Percentiles rank a stretch among this genome's conserved stretches.
Evolutionary conservation across 176 grass and related monocot species (phyloP).

Genomic region (Themeda triandra): DNA sequence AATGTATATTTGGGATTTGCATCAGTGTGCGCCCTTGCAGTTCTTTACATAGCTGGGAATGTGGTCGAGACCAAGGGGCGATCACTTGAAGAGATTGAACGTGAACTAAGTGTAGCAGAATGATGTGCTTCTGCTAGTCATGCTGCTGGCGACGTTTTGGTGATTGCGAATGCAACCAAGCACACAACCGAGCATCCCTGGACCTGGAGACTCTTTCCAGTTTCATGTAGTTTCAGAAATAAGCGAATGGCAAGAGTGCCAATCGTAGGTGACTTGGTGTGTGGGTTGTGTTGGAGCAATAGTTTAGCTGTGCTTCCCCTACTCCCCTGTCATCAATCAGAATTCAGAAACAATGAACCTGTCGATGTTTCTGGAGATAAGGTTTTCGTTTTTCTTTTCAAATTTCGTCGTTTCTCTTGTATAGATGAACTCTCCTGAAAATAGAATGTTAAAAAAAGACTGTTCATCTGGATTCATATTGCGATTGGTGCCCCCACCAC

Average conservation of each 20-base stretch:
- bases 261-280: not conserved
- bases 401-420: conserved; percentile 2
- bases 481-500: no score
- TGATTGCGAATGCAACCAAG: not conserved
- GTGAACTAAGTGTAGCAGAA: conserved; percentile 42
- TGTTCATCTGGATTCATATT: no score
- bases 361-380: not conserved
- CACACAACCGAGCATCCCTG: not conserved
- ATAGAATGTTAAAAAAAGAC: not conserved
- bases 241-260: conserved; percentile 6
- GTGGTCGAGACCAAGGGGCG: conserved; percentile 93
- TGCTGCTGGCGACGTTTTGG: not conserved
- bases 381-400: not conserved
- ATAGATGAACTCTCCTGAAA: conserved; percentile 16
- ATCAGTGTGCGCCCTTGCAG: conserved; percentile 68
- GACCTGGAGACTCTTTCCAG: not conserved
- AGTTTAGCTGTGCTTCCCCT: not conserved
- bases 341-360: not conserved
- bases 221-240: conserved; percentile 20
- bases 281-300: not conserved
- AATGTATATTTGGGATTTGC: conserved; percentile 84
- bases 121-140: conserved; percentile 2
- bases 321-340: not conserved
- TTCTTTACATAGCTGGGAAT: conserved; percentile 81
- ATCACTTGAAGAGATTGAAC: conserved; percentile 92